Evolutionary conservation across 2,329 filamentous ascomycete genomes (phyloP).

Genomic region (Cladophialophora bantiana): DNA sequence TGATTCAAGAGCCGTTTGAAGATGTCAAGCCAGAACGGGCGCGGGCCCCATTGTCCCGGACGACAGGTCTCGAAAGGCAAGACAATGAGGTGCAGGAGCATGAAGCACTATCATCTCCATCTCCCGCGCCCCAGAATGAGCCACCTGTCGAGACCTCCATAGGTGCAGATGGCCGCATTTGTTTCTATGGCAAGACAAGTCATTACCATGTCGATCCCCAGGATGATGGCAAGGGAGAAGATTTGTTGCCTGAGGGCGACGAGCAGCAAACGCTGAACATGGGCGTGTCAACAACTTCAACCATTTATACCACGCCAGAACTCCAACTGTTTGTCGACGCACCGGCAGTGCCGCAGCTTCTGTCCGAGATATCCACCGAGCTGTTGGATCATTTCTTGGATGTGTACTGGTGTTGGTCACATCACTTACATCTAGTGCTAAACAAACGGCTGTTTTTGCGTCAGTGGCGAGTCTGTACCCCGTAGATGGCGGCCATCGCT

Average conservation of each 20-base stretch:
- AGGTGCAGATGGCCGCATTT: slow-evolving; percentile 15
- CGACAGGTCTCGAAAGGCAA: not conserved
- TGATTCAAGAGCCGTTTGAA: slow-evolving; percentile 10
- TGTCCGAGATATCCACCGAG: slow-evolving; percentile 12
- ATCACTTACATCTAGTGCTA: slow-evolving; percentile 52
- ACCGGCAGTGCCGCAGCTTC: slow-evolving; percentile 3
- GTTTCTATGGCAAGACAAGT: slow-evolving; percentile 23
- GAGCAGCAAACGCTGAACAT: slow-evolving; percentile 1
- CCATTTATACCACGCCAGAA: slow-evolving; percentile 15
- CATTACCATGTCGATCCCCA: slow-evolving; percentile 19
- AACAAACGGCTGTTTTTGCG: slow-evolving; percentile 65
- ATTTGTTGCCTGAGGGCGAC: not conserved
- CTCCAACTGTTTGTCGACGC: not conserved
- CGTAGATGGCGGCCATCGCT: slow-evolving; percentile 52
- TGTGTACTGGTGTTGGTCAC: slow-evolving; percentile 20
- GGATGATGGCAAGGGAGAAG: slow-evolving; percentile 5
- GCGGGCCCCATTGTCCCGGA: not conserved
- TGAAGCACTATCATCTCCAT: not conserved
- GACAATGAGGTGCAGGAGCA: slow-evolving; percentile 1
- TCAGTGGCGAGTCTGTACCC: slow-evolving; percentile 54
- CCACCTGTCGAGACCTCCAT: slow-evolving; percentile 18
- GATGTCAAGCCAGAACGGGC: slow-evolving; percentile 8
- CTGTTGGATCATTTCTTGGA: slow-evolving; percentile 18
- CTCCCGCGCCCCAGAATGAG: slow-evolving; percentile 1
- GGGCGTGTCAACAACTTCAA: not conserved